Conservation (phyloP, 1,284 basidiomycete species). For the Cryptococcus sp. region DNA sequence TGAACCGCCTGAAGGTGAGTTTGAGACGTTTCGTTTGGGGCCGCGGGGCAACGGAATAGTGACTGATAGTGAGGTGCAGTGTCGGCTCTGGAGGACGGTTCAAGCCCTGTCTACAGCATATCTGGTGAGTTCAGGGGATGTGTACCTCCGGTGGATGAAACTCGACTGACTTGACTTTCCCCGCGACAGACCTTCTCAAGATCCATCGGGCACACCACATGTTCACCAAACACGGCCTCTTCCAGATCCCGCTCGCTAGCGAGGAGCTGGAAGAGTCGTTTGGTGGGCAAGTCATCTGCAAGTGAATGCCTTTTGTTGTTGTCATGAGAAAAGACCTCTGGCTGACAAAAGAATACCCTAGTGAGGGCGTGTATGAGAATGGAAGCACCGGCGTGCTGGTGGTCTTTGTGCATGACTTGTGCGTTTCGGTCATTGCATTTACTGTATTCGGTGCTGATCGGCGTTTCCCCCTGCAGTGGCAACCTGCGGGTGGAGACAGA, state of each 20-base stretch:
- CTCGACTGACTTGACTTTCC: constrained; percentile 26
- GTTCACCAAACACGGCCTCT: constrained; percentile 67
- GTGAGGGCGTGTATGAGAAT: constrained; percentile 53
- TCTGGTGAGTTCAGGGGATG: constrained; percentile 17
- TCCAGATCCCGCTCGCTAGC: constrained; percentile 72
- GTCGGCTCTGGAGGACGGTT: constrained; percentile 8
- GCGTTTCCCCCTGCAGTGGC: constrained; percentile 60
- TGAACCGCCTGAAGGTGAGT: constrained; percentile 61
- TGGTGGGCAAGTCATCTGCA: constrained; percentile 76
- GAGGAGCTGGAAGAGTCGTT: constrained; percentile 65
- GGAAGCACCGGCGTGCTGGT: constrained; percentile 58
- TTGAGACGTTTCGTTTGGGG: neutral
- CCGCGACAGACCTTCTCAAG: constrained; percentile 67
- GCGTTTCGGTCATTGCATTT: constrained; percentile 36
- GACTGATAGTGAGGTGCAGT: constrained; percentile 3
- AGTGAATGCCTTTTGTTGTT: constrained; percentile 55
- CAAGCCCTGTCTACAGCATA: constrained; percentile 27
- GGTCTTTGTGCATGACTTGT: constrained; percentile 90
- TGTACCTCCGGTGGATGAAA: constrained; percentile 16
- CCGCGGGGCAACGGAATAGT: neutral
- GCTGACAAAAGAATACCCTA: constrained; percentile 6
- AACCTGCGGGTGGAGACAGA: constrained; percentile 77
- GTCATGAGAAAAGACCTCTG: neutral
- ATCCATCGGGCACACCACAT: constrained; percentile 76
- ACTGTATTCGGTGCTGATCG: neutral